These are phyloP conservation scores for Rutstroemia sp. DNA, from an alignment of 2,329 filamentous ascomycete genomes.

Conservation along the genomic window DNA sequence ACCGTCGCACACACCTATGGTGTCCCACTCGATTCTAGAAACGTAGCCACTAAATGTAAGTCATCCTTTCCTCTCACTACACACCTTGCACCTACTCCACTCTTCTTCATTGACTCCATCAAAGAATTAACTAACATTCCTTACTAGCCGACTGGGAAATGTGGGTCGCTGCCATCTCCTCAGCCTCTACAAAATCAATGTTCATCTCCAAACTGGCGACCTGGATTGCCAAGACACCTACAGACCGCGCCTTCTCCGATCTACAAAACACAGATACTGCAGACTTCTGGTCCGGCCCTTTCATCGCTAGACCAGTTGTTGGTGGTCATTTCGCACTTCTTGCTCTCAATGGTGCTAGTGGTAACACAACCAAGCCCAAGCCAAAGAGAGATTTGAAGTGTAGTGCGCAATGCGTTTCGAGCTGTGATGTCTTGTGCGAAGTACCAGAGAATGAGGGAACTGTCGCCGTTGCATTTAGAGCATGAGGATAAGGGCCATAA, in stretches of 20 bases:
- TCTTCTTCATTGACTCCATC: neutral
- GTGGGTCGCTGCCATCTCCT: conserved; percentile 71
- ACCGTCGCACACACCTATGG: conserved; percentile 67
- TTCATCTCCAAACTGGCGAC: conserved; percentile 63
- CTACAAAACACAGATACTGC: conserved; percentile 67
- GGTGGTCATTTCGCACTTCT: conserved; percentile 76
- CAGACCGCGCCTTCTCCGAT: conserved; percentile 68
- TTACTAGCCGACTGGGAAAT: conserved; percentile 65
- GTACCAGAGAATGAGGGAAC: no score
- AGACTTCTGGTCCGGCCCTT: conserved; percentile 38
- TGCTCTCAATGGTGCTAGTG: conserved; percentile 33
- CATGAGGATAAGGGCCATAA: no score
- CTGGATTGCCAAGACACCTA: conserved; percentile 70
- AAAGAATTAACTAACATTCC: neutral
- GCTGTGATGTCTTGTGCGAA: no score
- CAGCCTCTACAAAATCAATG: conserved; percentile 49
- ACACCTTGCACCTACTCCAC: neutral
- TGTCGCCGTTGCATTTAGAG: no score
- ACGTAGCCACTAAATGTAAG: conserved; percentile 67
- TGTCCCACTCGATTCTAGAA: conserved; percentile 73
- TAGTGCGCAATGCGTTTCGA: no score
- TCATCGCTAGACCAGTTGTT: conserved; percentile 61
- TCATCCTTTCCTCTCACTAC: neutral
- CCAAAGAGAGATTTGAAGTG: no score
- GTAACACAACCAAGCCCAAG: no score